These are phyloP conservation scores for Batrachochytrium dendrobatidis DNA, from an alignment of 371 early-diverging fungal species.

Conservation along the genomic window DNA sequence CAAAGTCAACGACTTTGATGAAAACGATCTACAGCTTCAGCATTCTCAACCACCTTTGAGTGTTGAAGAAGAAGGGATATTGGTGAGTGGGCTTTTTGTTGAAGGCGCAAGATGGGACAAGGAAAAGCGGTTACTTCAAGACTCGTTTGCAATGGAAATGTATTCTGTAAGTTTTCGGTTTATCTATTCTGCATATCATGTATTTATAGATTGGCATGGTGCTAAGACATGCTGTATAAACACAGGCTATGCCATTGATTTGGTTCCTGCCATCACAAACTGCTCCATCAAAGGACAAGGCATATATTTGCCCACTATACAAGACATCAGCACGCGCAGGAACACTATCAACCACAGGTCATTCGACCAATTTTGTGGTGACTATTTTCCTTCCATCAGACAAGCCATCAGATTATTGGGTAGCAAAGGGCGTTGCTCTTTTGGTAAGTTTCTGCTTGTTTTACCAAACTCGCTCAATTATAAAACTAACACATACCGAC, in stretches of 20 bases:
- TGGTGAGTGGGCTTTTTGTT: slow-evolving; percentile 41
- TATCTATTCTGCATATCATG: neutral
- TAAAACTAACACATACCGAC: neutral
- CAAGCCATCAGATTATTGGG: slow-evolving; percentile 42
- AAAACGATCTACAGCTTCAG: slow-evolving; percentile 24
- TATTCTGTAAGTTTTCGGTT: slow-evolving; percentile 34
- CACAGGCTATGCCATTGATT: slow-evolving; percentile 42
- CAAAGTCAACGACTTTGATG: slow-evolving; percentile 35
- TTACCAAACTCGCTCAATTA: neutral
- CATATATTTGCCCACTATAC: slow-evolving; percentile 47
- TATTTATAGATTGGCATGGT: no score
- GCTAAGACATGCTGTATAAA: neutral
- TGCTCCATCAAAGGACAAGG: slow-evolving; percentile 14
- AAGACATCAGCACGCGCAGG: slow-evolving; percentile 50
- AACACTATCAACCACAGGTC: slow-evolving; percentile 48
- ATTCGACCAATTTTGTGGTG: slow-evolving; percentile 49
- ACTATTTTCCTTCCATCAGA: slow-evolving; percentile 39
- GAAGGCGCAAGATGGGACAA: slow-evolving; percentile 50
- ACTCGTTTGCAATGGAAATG: slow-evolving; percentile 51
- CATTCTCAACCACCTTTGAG: slow-evolving; percentile 6
- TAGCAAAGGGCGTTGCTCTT: slow-evolving; percentile 46
- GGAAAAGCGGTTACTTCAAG: slow-evolving; percentile 36
- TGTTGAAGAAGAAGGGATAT: slow-evolving; percentile 36
- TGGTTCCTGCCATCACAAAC: slow-evolving; percentile 44
- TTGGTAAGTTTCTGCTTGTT: slow-evolving; percentile 16